Evolutionary conservation across 441 rosid species (phyloP).

Genomic region (Populus hybrid): DNA sequence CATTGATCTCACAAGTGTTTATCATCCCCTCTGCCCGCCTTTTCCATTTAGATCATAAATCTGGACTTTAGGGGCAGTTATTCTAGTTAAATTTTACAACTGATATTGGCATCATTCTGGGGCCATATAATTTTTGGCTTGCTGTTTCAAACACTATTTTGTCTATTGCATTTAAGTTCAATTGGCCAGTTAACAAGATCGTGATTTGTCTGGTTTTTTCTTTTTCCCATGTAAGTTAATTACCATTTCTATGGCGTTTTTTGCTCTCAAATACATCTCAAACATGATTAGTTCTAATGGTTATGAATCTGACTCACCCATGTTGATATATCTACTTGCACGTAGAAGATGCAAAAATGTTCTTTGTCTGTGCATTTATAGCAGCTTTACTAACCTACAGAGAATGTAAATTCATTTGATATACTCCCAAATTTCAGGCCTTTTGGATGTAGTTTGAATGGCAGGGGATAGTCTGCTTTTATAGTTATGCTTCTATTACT

Average conservation of each 20-base stretch:
- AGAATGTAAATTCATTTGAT: not conserved
- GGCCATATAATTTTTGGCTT: not conserved
- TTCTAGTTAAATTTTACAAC: not conserved
- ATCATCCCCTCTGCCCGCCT: not conserved
- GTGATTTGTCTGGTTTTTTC: not conserved
- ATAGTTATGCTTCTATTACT: too few relatives aligned
- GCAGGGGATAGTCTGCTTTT: not conserved
- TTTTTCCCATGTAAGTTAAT: not conserved
- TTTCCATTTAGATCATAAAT: not conserved
- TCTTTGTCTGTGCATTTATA: not conserved
- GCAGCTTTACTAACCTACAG: not conserved
- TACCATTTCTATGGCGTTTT: not conserved
- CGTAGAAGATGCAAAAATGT: not conserved
- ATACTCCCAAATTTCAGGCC: not conserved
- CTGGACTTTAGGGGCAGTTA: not conserved
- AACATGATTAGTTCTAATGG: not conserved
- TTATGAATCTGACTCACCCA: not conserved
- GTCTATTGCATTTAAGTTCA: not conserved
- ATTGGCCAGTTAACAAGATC: not conserved
- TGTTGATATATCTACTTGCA: too few relatives aligned
- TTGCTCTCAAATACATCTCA: not conserved
- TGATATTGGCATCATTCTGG: not conserved
- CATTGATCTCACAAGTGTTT: not conserved
- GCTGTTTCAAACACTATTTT: not conserved
- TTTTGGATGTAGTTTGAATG: not conserved